These are phyloP conservation scores for Kregervanrija fluxuum DNA, from an alignment of 805 yeast genomes.

Conservation along the genomic window DNA sequence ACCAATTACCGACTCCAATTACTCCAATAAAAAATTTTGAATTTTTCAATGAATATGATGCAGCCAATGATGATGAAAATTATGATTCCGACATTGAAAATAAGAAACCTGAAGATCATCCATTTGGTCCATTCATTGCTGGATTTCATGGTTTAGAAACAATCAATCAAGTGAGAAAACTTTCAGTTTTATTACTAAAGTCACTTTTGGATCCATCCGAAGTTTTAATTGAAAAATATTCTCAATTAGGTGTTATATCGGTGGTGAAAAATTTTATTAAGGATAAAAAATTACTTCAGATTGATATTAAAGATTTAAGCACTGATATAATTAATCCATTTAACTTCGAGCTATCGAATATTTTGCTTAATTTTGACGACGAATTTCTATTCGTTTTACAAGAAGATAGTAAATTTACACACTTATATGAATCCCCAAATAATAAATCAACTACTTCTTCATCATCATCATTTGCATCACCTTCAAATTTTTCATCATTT, in stretches of 20 bases:
- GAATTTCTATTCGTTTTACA: constrained; percentile 9
- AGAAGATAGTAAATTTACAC: constrained; percentile 7
- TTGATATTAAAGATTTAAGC: constrained; percentile 12
- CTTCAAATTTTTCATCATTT: constrained; percentile 27
- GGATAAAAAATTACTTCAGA: constrained; percentile 17
- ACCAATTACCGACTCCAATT: constrained; percentile 19
- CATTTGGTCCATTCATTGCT: constrained; percentile 39
- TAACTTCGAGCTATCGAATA: constrained; percentile 11
- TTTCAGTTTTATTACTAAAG: constrained; percentile 36
- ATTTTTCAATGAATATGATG: constrained; percentile 13
- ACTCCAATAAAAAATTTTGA: constrained; percentile 18
- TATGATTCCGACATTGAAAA: constrained; percentile 25
- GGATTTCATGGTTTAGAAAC: constrained; percentile 39
- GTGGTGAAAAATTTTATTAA: constrained; percentile 30
- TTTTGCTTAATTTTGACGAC: constrained; percentile 11
- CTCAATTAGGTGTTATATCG: constrained; percentile 45
- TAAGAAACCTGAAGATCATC: constrained; percentile 32
- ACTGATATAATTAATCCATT: constrained; percentile 1
- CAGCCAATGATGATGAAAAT: constrained; percentile 10
- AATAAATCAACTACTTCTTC: constrained; percentile 13
- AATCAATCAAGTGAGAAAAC: constrained; percentile 32
- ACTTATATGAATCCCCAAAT: constrained; percentile 17
- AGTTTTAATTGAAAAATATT: constrained; percentile 43
- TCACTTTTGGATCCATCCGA: constrained; percentile 43
- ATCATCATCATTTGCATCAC: constrained; percentile 24